A percentile compares a stretch with the other conserved stretches of the same genome.
Conservation (phyloP, 495 filamentous ascomycete genomes). For the Talaromyces adpressus region DNA sequence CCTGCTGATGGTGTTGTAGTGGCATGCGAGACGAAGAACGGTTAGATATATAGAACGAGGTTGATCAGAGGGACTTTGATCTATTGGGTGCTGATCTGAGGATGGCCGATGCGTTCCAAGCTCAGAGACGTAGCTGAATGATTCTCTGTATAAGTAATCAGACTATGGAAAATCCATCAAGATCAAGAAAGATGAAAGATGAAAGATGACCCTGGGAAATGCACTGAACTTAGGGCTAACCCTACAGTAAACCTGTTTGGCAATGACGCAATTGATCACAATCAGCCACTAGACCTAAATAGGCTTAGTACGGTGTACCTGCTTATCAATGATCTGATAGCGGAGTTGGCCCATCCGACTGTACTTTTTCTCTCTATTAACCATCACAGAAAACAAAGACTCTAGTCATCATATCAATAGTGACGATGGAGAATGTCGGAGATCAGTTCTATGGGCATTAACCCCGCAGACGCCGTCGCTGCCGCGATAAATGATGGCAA, state of each 20-base stretch:
- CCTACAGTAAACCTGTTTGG: background rate
- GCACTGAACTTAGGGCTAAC: background rate
- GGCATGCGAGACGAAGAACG: too few species aligned
- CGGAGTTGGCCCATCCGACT: background rate
- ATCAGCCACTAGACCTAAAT: background rate
- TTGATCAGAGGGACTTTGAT: too few species aligned
- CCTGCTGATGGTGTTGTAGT: too few species aligned
- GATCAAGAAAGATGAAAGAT: too few species aligned
- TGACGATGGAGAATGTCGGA: background rate
- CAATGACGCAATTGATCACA: background rate
- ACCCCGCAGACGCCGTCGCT: conserved; percentile 2
- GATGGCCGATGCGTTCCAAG: too few species aligned
- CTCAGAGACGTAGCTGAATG: too few species aligned
- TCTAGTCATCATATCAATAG: background rate
- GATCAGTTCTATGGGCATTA: background rate
- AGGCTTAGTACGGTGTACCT: background rate
- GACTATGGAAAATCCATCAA: too few species aligned
- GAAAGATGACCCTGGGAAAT: too few species aligned
- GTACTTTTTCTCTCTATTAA: background rate
- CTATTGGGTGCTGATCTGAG: too few species aligned
- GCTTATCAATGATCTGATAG: conserved; percentile 2
- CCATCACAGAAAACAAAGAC: background rate
- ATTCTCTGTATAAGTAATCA: too few species aligned
- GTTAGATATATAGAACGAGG: too few species aligned
- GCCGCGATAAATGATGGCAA: conserved; percentile 47